These are phyloP conservation scores for Hanseniaspora clermontiae DNA, from an alignment of 805 yeast genomes.

Conservation along the genomic window DNA sequence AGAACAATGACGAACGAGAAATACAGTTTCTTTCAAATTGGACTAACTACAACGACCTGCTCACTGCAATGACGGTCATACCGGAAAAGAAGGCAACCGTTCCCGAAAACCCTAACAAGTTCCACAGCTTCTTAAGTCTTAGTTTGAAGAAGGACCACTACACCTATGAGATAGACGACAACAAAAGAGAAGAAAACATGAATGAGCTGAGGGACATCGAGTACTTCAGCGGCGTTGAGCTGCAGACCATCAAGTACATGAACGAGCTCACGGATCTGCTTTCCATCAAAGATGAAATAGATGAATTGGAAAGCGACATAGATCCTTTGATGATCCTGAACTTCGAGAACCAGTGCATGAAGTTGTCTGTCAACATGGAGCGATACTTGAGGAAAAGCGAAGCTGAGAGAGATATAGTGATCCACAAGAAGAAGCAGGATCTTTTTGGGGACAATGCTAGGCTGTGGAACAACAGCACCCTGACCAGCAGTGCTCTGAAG, in stretches of 20 bases:
- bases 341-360: slow-evolving; percentile 5
- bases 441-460: neutral
- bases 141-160: neutral
- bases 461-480: neutral
- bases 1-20: neutral
- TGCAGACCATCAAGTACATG: slow-evolving; percentile 10
- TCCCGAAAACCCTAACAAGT: neutral
- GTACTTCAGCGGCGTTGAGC: slow-evolving; percentile 12
- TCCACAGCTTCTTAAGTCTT: neutral
- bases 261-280: slow-evolving; percentile 1
- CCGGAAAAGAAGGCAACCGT: neutral
- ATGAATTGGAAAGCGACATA: neutral
- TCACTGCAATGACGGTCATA: slow-evolving; percentile 3
- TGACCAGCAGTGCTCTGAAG: neutral
- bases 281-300: neutral
- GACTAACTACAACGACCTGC: slow-evolving; percentile 5
- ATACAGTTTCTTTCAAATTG: slow-evolving; percentile 2
- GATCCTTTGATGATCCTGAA: neutral
- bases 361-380: neutral
- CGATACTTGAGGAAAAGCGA: slow-evolving; percentile 6
- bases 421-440: neutral
- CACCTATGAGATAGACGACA: neutral
- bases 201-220: slow-evolving; percentile 8
- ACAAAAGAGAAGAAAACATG: neutral
- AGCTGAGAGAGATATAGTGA: slow-evolving; percentile 10